Percentiles rank a stretch among this genome's conserved stretches.
Conservation (phyloP, 2,329 filamentous ascomycete genomes). For the Monosporascus sp. region DNA sequence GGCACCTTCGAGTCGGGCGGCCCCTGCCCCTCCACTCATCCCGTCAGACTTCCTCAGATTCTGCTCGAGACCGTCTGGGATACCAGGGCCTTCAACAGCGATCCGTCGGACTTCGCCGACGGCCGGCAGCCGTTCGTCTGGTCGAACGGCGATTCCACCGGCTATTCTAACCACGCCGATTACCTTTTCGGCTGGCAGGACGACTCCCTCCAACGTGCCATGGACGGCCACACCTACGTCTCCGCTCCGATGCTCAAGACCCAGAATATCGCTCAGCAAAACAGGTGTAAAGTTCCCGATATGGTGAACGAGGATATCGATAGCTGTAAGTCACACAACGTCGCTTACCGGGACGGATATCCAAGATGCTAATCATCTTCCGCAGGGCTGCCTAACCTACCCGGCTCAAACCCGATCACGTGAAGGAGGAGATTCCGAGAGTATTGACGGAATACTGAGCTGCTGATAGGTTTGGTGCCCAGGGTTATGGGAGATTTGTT, state of each 20-base stretch:
- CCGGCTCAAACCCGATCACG: constrained; percentile 10
- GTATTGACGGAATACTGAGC: too few relatives aligned
- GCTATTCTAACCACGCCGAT: constrained; percentile 37
- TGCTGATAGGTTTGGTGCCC: too few relatives aligned
- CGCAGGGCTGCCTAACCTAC: constrained; percentile 17
- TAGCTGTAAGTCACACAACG: constrained; percentile 25
- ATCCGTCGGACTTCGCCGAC: constrained; percentile 32
- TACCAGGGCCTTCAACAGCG: constrained; percentile 35
- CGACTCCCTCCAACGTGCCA: constrained; percentile 25
- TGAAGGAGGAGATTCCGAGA: neutral
- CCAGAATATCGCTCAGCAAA: constrained; percentile 28
- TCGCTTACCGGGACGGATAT: neutral
- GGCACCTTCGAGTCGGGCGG: constrained; percentile 35
- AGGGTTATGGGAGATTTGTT: too few relatives aligned
- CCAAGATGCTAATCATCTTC: constrained; percentile 1
- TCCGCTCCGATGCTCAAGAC: constrained; percentile 29
- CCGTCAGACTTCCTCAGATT: constrained; percentile 39
- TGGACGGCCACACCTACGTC: constrained; percentile 37
- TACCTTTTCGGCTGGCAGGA: constrained; percentile 29
- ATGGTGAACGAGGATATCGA: constrained; percentile 29
- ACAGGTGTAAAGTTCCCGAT: constrained; percentile 25
- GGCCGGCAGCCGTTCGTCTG: constrained; percentile 33
- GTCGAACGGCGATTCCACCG: constrained; percentile 33
- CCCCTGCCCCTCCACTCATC: constrained; percentile 25
- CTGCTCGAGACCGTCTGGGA: constrained; percentile 46